Percentiles rank a stretch among this genome's conserved stretches.
Evolutionary conservation across 176 grass and related monocot species (phyloP).

Genomic region (Oryza glumipatula): DNA sequence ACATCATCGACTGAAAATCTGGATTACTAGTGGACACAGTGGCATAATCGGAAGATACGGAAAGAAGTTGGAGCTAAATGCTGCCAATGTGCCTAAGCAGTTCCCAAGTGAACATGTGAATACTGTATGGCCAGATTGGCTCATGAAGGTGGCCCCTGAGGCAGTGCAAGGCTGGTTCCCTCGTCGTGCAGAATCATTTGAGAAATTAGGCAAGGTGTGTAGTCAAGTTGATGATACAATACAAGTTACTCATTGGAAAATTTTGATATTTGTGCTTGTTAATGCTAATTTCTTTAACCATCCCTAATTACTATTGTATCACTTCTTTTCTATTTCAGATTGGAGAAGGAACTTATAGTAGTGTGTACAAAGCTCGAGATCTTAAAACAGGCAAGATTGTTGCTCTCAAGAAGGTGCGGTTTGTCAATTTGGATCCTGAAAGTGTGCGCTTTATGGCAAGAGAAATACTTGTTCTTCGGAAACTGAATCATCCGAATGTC

Average conservation of each 20-base stretch:
- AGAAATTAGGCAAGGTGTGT: conserved; percentile 79
- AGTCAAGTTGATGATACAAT: conserved; percentile 29
- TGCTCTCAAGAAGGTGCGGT: conserved; percentile 83
- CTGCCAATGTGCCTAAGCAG: conserved; percentile 29
- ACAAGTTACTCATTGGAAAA: background rate
- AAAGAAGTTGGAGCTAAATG: conserved; percentile 34
- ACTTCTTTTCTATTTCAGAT: conserved; percentile 51
- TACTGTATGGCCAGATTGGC: conserved; percentile 75
- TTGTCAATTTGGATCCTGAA: conserved; percentile 71
- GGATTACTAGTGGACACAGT: conserved; percentile 43
- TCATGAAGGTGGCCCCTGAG: conserved; percentile 65
- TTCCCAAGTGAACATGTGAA: conserved; percentile 43
- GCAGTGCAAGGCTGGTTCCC: conserved; percentile 77
- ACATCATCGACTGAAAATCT: conserved; percentile 50
- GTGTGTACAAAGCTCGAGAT: conserved; percentile 84
- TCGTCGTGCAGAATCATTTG: conserved; percentile 55
- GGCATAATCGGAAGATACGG: conserved; percentile 31
- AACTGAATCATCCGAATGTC: conserved; percentile 84
- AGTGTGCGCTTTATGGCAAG: conserved; percentile 90
- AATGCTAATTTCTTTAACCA: background rate
- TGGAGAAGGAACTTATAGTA: conserved; percentile 94
- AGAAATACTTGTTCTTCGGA: conserved; percentile 79
- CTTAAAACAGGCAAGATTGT: conserved; percentile 71
- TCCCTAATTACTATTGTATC: background rate
- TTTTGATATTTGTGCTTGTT: background rate